Base-by-base conservation (phyloP, 2,329 filamentous ascomycete species). In the Cercospora citrullina region DNA sequence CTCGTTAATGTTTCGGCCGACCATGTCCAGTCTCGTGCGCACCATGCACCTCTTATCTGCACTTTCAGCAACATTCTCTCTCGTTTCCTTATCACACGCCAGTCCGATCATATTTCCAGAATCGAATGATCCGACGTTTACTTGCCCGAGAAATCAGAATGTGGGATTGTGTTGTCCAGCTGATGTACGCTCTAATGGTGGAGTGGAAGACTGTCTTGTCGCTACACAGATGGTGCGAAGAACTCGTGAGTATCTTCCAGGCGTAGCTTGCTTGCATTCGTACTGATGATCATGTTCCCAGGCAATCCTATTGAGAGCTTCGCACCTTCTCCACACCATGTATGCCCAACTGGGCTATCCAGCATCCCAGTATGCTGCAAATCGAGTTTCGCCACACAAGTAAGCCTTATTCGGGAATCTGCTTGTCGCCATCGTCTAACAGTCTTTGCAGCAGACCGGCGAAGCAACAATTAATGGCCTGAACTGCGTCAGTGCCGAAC, bases 401-500 rank as follows among this genome's bases (percentile, higher is more conserved):
- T 59, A 12, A 33, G 55, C 21, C 26, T 1, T 14, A 2, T 59
- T 14, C 23, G 14, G 18, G 48, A n/a, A 26, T 1, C 10, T 18
- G 28, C 9, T 1, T 23, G 55, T 59, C 28, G 30, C 16, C 55
- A 58, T 31, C 2, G 18, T 9, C 55, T 58, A 21, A 59, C 16
- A 18, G n/a, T 36, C n/a, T 4, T 33, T 21, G 16, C 28, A 59
- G 55, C 55, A 31, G 4, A 59, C 55, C 8, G 28, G 55, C 31
- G 55, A 59, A 36, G 55, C 55, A 59, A 59, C 28, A 33, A 33
- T 59, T 8, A 18, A 59, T 36, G 55, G 55, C 18, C 28, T 59
- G 31, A 59, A 59, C n/a, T 59, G 55, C 18, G 55, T 59, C 55
- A 23, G 18, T 33, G 55, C 55, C 55, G 55, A 59, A 62, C 5